phyloP scores from a whole-genome alignment of 805 yeast genomes.

The Candida methanosorbosa region DNA sequence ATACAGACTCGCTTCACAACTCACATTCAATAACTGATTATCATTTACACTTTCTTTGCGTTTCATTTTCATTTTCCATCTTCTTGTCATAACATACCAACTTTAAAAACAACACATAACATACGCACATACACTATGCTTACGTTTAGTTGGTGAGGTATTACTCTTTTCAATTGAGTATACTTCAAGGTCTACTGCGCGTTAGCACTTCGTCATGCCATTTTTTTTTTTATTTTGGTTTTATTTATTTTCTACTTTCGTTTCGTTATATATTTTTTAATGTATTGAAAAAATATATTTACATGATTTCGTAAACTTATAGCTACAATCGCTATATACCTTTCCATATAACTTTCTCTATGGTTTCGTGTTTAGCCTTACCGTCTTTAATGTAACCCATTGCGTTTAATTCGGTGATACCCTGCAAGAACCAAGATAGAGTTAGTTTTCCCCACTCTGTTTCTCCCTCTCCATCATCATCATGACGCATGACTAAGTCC shows the following conservation, averaged over 20 bases:
- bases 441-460: slow-evolving; percentile 54
- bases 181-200: too few species aligned
- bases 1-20: too few species aligned
- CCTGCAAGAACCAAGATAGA: slow-evolving; percentile 68
- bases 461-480: slow-evolving; percentile 22
- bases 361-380: slow-evolving; percentile 49
- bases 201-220: neutral
- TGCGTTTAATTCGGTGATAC: slow-evolving; percentile 58
- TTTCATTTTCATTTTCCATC: too few species aligned
- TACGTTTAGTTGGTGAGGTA: too few species aligned
- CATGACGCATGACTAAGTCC: too few species aligned
- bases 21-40: too few species aligned
- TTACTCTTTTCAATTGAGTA: too few species aligned
- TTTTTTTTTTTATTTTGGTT: neutral
- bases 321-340: slow-evolving; percentile 31
- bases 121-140: too few species aligned
- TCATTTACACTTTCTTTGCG: too few species aligned
- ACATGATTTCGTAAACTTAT: neutral
- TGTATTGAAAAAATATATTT: too few species aligned
- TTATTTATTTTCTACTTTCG: neutral
- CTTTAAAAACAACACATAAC: too few species aligned
- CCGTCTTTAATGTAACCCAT: slow-evolving; percentile 63
- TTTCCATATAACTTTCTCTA: slow-evolving; percentile 69
- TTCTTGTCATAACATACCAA: too few species aligned
- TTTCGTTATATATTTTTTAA: neutral